Conservation (phyloP, 208 protist genomes). For the Acanthamoeba healyi region DNA sequence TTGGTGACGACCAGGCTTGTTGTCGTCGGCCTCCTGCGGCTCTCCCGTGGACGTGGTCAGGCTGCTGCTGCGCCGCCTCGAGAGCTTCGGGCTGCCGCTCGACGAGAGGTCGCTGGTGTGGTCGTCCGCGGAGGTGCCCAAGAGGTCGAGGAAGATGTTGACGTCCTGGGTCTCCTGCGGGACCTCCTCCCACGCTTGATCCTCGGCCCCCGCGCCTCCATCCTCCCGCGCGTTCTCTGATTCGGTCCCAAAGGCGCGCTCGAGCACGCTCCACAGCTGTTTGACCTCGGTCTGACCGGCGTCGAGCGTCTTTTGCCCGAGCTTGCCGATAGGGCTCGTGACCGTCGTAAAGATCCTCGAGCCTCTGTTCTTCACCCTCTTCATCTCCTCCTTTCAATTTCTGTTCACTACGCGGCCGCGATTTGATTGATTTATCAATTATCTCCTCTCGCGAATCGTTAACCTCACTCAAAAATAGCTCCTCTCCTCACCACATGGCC, state of each 20-base stretch:
- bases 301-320: constrained; percentile 22
- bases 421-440: background rate
- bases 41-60: too few species aligned
- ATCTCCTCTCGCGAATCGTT: background rate
- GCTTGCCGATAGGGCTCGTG: background rate
- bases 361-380: background rate
- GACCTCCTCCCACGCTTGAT: constrained; percentile 29
- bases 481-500: too few species aligned
- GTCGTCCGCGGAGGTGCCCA: background rate
- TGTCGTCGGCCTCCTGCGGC: background rate
- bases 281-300: constrained; percentile 36
- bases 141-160: constrained; percentile 47
- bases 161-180: background rate
- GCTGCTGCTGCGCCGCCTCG: background rate
- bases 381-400: background rate
- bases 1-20: background rate
- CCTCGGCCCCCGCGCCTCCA: background rate
- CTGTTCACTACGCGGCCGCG: too few species aligned
- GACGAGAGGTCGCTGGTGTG: background rate
- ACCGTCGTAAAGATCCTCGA: background rate
- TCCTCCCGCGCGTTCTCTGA: background rate
- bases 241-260: background rate
- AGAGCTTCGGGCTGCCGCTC: background rate
- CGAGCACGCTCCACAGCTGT: constrained; percentile 8
- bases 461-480: too few species aligned